Evolutionary conservation across 2,329 filamentous ascomycete species (phyloP).

Genomic region (Diplocarpon mali): DNA sequence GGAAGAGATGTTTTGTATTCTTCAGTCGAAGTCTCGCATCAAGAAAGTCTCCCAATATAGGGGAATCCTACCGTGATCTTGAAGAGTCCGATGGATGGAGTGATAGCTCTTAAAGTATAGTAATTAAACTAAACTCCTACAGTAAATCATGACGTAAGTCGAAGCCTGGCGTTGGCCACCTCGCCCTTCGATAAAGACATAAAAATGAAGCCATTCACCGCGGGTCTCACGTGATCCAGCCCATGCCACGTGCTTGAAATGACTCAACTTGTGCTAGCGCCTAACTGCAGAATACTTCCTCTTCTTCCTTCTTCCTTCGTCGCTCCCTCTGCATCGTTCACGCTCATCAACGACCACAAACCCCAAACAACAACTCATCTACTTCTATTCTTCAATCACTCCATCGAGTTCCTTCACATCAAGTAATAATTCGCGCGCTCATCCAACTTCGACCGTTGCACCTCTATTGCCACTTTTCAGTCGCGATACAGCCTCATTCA

Average conservation of each 20-base stretch:
- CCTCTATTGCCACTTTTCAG: conserved; percentile 17
- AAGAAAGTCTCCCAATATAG: no score
- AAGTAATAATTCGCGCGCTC: conserved; percentile 13
- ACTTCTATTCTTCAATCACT: conserved; percentile 16
- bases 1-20: no score
- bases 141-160: no score
- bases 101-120: no score
- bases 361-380: conserved; percentile 8
- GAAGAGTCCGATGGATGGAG: no score
- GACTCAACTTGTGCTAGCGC: background rate
- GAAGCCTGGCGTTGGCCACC: no score
- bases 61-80: no score
- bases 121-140: no score
- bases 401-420: conserved; percentile 4
- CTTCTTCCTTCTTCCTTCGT: background rate
- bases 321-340: conserved; percentile 1
- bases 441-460: conserved; percentile 22
- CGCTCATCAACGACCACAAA: background rate
- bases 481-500: conserved; percentile 19
- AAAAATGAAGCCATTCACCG: no score
- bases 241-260: background rate
- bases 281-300: background rate
- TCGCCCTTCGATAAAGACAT: no score
- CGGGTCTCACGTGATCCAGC: no score
- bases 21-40: no score